Percentiles rank a stretch among this genome's conserved stretches.
Conservation (phyloP, 805 yeast species). For the Clavispora asparagi region DNA sequence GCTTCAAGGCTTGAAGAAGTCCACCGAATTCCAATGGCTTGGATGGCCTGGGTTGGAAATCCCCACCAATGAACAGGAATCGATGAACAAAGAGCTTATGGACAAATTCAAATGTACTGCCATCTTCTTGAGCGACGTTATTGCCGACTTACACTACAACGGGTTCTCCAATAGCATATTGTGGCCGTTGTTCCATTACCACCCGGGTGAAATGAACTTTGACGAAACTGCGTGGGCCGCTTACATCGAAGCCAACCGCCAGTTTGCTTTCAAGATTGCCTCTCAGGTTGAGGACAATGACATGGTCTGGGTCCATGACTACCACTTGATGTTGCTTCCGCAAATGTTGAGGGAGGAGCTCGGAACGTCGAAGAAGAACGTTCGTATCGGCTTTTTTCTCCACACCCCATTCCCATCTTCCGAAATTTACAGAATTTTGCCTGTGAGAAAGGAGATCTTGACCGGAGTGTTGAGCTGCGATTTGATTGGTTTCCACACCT, state of each 20-base stretch:
- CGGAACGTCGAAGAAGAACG: slow-evolving; percentile 43
- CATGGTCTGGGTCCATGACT: slow-evolving; percentile 96
- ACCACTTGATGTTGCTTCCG: slow-evolving; percentile 93
- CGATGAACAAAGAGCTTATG: slow-evolving; percentile 64
- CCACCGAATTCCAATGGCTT: slow-evolving; percentile 88
- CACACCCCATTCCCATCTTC: slow-evolving; percentile 98
- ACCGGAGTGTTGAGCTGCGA: slow-evolving; percentile 92
- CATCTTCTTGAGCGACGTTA: slow-evolving; percentile 76
- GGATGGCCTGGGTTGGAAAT: slow-evolving; percentile 95
- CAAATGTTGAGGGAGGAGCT: slow-evolving; percentile 71
- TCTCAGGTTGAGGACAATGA: slow-evolving; percentile 73
- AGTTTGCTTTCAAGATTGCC: slow-evolving; percentile 73
- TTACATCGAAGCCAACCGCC: slow-evolving; percentile 83
- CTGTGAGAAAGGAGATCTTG: slow-evolving; percentile 89
- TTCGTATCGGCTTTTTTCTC: slow-evolving; percentile 85
- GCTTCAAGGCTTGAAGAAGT: slow-evolving; percentile 80
- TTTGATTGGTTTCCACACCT: slow-evolving; percentile 96
- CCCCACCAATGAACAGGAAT: slow-evolving; percentile 66
- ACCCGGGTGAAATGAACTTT: slow-evolving; percentile 98
- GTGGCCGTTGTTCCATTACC: slow-evolving; percentile 98
- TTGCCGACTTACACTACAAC: slow-evolving; percentile 94
- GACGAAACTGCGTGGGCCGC: slow-evolving; percentile 99
- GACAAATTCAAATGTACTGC: slow-evolving; percentile 87
- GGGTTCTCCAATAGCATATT: slow-evolving; percentile 92
- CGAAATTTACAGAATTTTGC: slow-evolving; percentile 91